These are phyloP conservation scores for Primulina eburnea DNA, from an alignment of 257 asterid genomes.

Conservation along the genomic window DNA sequence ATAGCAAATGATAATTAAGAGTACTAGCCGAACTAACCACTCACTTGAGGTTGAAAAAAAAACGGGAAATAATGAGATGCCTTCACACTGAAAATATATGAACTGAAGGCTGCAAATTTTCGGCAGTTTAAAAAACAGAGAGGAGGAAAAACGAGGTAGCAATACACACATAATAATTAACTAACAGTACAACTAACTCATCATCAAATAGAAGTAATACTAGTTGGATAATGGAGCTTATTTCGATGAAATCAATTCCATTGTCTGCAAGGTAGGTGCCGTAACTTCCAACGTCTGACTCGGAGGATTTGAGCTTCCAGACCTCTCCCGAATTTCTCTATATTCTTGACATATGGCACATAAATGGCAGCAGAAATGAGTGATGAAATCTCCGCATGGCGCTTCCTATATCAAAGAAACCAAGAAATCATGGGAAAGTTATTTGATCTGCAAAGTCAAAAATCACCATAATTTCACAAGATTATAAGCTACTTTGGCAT, in stretches of 20 bases:
- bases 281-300: slow-evolving; percentile 52
- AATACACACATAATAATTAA: slow-evolving; percentile 3
- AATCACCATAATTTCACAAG: neutral
- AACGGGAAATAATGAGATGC: neutral
- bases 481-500: neutral
- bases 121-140: neutral
- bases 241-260: slow-evolving; percentile 53
- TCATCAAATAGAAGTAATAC: slow-evolving; percentile 9
- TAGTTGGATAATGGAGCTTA: slow-evolving; percentile 23
- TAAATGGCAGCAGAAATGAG: slow-evolving; percentile 85
- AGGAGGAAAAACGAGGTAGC: neutral
- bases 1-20: neutral
- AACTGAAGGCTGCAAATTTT: neutral
- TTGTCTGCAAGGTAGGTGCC: slow-evolving; percentile 71
- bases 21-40: neutral
- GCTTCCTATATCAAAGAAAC: slow-evolving; percentile 58
- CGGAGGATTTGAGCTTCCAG: slow-evolving; percentile 37
- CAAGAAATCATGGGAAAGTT: neutral
- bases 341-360: slow-evolving; percentile 93
- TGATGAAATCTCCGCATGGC: slow-evolving; percentile 82
- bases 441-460: neutral
- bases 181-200: neutral
- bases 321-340: slow-evolving; percentile 80
- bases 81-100: neutral
- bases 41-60: neutral